Percentiles rank a stretch among this genome's conserved stretches.
phyloP scores from a whole-genome alignment of 106 monocot genomes.

The Hemerocallis citrina region DNA sequence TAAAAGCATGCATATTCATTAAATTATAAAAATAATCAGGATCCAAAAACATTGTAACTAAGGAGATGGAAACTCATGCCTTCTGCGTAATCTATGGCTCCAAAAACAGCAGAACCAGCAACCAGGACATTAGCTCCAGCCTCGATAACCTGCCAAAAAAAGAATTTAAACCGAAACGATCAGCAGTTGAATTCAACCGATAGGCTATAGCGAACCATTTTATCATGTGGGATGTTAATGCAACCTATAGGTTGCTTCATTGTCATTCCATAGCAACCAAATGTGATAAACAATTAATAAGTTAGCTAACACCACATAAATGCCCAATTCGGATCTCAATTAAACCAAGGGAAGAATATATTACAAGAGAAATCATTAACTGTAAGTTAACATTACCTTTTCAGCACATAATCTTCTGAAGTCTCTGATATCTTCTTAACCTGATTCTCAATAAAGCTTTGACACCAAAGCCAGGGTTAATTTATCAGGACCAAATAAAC shows the following conservation, averaged over 20 bases:
- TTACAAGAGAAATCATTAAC: neutral
- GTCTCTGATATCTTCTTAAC: constrained; percentile 92
- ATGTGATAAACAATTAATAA: too few species aligned
- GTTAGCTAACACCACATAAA: too few species aligned
- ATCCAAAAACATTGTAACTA: neutral
- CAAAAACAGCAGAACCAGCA: constrained; percentile 96
- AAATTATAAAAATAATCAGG: neutral
- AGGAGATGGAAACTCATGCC: constrained; percentile 31
- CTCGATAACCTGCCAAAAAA: constrained; percentile 80
- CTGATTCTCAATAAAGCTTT: constrained; percentile 95
- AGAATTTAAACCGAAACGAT: neutral
- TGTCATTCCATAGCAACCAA: too few species aligned
- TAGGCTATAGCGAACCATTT: too few species aligned
- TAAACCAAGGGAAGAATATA: too few species aligned
- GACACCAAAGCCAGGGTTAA: constrained; percentile 96
- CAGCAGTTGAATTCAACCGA: neutral
- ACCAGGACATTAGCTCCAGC: constrained; percentile 96
- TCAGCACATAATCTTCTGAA: constrained; percentile 84
- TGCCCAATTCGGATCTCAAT: too few species aligned
- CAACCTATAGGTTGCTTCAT: too few species aligned
- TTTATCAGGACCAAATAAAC: constrained; percentile 89
- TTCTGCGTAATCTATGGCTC: constrained; percentile 92
- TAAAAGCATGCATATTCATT: too few species aligned
- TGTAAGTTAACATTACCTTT: constrained; percentile 34
- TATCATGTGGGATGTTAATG: too few species aligned